Evolutionary conservation across 2,329 filamentous ascomycete species (phyloP).

Genomic region (Microthyrium microscopicum): DNA sequence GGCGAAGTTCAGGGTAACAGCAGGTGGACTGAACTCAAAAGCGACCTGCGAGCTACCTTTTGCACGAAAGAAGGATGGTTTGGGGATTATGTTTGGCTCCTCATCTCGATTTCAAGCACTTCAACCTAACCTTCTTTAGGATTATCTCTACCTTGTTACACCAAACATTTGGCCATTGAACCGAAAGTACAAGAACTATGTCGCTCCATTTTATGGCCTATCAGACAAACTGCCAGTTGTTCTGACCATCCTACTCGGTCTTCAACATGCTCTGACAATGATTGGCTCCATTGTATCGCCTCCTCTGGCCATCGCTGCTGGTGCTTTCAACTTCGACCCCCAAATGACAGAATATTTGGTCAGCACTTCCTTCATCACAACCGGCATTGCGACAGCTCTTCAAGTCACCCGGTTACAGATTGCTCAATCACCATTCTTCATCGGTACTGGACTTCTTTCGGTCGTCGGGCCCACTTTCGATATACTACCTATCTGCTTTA

Average conservation of each 20-base stretch:
- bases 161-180: constrained; percentile 14
- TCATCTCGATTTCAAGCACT: neutral
- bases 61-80: constrained; percentile 22
- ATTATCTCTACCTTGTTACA: constrained; percentile 18
- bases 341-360: constrained; percentile 15
- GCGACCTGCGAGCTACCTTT: constrained; percentile 11
- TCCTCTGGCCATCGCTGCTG: constrained; percentile 16
- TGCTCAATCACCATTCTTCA: constrained; percentile 14
- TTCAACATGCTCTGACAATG: constrained; percentile 18
- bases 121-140: constrained; percentile 12
- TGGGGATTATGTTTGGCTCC: constrained; percentile 20
- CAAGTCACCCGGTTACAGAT: constrained; percentile 16
- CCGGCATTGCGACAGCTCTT: constrained; percentile 15
- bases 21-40: neutral
- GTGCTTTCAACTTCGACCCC: constrained; percentile 15
- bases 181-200: constrained; percentile 14
- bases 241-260: constrained; percentile 14
- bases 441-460: constrained; percentile 15
- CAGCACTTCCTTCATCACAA: constrained; percentile 16
- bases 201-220: constrained; percentile 15
- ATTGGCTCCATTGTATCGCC: constrained; percentile 15
- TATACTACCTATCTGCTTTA: constrained; percentile 16
- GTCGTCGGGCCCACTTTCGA: constrained; percentile 17
- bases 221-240: constrained; percentile 15
- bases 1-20: constrained; percentile 4